A percentile compares a stretch with the other conserved stretches of the same genome.
phyloP scores from a whole-genome alignment of 2,329 filamentous ascomycete species.

The Paraphaeosphaeria sporulosa region DNA sequence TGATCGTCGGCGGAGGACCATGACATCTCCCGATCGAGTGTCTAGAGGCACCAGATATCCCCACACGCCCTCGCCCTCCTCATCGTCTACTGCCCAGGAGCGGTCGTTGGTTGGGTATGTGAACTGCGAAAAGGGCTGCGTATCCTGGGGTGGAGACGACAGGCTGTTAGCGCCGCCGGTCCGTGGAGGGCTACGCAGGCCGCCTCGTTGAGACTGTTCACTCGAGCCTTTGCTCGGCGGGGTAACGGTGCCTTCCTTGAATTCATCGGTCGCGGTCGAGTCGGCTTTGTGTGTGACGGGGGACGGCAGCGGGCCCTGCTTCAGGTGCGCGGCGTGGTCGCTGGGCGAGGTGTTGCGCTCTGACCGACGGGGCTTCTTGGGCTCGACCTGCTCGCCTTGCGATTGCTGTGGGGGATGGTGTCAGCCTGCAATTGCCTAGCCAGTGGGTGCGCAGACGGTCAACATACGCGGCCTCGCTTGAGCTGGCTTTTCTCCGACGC shows the following conservation, averaged over 20 bases:
- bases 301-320: slow-evolving; percentile 72
- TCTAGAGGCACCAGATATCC: slow-evolving; percentile 90
- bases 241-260: slow-evolving; percentile 76
- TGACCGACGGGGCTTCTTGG: slow-evolving; percentile 86
- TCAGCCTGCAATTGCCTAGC: slow-evolving; percentile 24
- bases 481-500: slow-evolving; percentile 80
- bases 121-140: slow-evolving; percentile 82
- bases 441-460: slow-evolving; percentile 4
- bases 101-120: slow-evolving; percentile 74
- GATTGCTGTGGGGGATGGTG: slow-evolving; percentile 64
- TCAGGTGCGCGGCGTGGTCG: slow-evolving; percentile 60
- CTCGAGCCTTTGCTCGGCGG: slow-evolving; percentile 60
- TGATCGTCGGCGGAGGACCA: slow-evolving; percentile 79
- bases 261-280: slow-evolving; percentile 65
- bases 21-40: slow-evolving; percentile 68
- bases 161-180: slow-evolving; percentile 44
- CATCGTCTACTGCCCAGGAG: slow-evolving; percentile 84
- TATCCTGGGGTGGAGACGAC: slow-evolving; percentile 76
- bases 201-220: slow-evolving; percentile 37
- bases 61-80: slow-evolving; percentile 88
- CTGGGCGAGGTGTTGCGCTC: slow-evolving; percentile 69
- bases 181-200: slow-evolving; percentile 27
- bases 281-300: slow-evolving; percentile 74
- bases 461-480: slow-evolving; percentile 78
- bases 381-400: slow-evolving; percentile 68